Percentiles rank a stretch among this genome's conserved stretches.
Evolutionary conservation across 352 stramenopile genomes (phyloP).

Genomic region (Salisapilia sapeloensis): DNA sequence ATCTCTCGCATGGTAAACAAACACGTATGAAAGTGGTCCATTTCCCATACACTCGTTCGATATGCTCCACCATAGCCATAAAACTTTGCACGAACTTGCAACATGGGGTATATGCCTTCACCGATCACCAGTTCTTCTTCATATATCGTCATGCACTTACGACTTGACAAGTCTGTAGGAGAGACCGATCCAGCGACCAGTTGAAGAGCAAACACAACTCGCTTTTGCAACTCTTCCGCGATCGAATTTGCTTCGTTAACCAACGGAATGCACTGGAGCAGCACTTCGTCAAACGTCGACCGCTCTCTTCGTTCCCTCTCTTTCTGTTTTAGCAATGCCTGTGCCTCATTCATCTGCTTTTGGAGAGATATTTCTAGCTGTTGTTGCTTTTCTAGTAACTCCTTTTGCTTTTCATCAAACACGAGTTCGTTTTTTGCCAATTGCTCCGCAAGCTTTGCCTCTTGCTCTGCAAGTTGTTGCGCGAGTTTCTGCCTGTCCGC

Average conservation of each 20-base stretch:
- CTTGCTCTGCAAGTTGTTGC: constrained; percentile 52
- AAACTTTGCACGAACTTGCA: constrained; percentile 69
- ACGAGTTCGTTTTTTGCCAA: constrained; percentile 53
- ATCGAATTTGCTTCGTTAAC: constrained; percentile 81
- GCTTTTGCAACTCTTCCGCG: constrained; percentile 55
- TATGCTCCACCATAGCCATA: constrained; percentile 59
- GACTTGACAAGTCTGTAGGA: constrained; percentile 8
- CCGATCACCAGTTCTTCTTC: constrained; percentile 37
- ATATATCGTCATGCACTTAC: constrained; percentile 11
- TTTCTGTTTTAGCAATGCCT: constrained; percentile 43
- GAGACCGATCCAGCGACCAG: constrained; percentile 29
- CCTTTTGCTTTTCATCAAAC: constrained; percentile 62
- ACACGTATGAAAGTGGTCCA: constrained; percentile 62
- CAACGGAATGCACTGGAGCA: constrained; percentile 59
- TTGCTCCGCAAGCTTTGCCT: constrained; percentile 60
- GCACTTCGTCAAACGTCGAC: constrained; percentile 57
- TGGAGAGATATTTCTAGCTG: constrained; percentile 55
- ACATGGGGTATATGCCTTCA: constrained; percentile 28
- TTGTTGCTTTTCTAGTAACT: constrained; percentile 41
- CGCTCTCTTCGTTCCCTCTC: constrained; percentile 56
- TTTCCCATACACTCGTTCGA: constrained; percentile 55
- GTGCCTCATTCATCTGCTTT: constrained; percentile 66
- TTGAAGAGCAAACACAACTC: constrained; percentile 46
- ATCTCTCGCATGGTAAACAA: constrained; percentile 79
- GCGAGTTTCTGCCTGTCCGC: constrained; percentile 60